These are phyloP conservation scores for Cytospora chrysosperma DNA, from an alignment of 2,329 filamentous ascomycete species.

Conservation along the genomic window DNA sequence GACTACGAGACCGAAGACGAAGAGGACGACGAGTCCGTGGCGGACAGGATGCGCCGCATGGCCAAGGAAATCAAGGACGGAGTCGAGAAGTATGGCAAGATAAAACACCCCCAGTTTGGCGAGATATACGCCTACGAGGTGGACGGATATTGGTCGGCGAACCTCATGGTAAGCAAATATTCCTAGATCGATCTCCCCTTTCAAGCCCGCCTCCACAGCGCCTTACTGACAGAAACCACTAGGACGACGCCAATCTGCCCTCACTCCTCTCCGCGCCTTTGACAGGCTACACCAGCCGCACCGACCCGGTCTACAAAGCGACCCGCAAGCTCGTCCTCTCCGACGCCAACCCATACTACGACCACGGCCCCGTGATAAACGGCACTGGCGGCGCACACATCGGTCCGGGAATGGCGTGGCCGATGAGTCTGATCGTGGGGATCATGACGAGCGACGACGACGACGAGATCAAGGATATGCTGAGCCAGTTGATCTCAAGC, in stretches of 20 bases:
- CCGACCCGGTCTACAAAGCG: conserved; percentile 60
- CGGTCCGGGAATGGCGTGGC: conserved; percentile 63
- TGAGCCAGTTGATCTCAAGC: conserved; percentile 56
- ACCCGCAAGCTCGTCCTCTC: conserved; percentile 66
- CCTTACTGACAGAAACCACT: background rate
- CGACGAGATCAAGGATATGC: conserved; percentile 55
- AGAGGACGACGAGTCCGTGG: conserved; percentile 24
- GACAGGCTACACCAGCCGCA: conserved; percentile 48
- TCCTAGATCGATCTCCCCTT: no score
- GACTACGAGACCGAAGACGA: background rate
- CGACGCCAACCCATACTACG: conserved; percentile 61
- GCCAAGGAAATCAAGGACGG: conserved; percentile 61
- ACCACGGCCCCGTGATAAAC: conserved; percentile 22
- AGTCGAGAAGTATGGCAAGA: conserved; percentile 66
- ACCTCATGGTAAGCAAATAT: conserved; percentile 19
- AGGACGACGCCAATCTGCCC: conserved; percentile 58
- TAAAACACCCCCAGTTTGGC: conserved; percentile 58
- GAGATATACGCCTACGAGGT: conserved; percentile 65
- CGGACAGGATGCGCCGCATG: conserved; percentile 49
- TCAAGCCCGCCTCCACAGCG: fast-evolving
- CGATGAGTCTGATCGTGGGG: conserved; percentile 67
- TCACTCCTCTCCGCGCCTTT: conserved; percentile 55
- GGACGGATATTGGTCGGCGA: conserved; percentile 49
- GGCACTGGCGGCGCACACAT: conserved; percentile 32
- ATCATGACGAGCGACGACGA: conserved; percentile 65